These are phyloP conservation scores for Wickerhamiella qilinensis DNA, from an alignment of 805 yeast genomes.

Conservation along the genomic window DNA sequence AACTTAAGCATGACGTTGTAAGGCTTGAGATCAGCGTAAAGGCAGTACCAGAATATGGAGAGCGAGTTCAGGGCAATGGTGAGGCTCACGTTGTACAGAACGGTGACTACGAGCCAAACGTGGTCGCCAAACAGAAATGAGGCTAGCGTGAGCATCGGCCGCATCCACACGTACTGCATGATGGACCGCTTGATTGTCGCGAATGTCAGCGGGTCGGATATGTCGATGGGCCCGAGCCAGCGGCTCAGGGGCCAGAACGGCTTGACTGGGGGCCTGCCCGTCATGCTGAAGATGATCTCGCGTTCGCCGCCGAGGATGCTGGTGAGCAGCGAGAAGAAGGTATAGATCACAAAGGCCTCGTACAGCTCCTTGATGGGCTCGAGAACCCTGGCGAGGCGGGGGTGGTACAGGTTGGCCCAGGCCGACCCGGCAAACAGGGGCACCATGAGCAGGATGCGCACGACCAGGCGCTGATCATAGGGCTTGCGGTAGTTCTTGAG, in stretches of 20 bases:
- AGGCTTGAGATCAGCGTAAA: constrained; percentile 58
- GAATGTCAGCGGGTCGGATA: constrained; percentile 73
- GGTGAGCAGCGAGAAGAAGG: constrained; percentile 73
- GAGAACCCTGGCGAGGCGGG: constrained; percentile 6
- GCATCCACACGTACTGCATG: constrained; percentile 87
- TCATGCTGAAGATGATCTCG: constrained; percentile 51
- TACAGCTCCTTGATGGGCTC: constrained; percentile 62
- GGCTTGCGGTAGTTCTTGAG: constrained; percentile 72
- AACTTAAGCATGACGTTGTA: constrained; percentile 88
- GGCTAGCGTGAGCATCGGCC: constrained; percentile 51
- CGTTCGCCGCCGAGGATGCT: constrained; percentile 86
- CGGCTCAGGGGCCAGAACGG: constrained; percentile 36
- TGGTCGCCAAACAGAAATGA: constrained; percentile 4
- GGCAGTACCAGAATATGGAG: constrained; percentile 84
- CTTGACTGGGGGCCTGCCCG: constrained; percentile 53
- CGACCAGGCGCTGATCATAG: constrained; percentile 66
- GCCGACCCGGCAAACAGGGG: constrained; percentile 70
- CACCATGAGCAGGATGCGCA: constrained; percentile 65
- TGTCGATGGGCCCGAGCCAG: constrained; percentile 45
- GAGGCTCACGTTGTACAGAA: constrained; percentile 65
- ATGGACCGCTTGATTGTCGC: constrained; percentile 67
- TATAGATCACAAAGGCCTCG: constrained; percentile 91
- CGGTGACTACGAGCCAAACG: constrained; percentile 45
- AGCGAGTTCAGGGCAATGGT: constrained; percentile 67
- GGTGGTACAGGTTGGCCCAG: constrained; percentile 34